Base-by-base conservation (phyloP, 768 basidiomycete genomes). In the Trametes sanguinea region DNA sequence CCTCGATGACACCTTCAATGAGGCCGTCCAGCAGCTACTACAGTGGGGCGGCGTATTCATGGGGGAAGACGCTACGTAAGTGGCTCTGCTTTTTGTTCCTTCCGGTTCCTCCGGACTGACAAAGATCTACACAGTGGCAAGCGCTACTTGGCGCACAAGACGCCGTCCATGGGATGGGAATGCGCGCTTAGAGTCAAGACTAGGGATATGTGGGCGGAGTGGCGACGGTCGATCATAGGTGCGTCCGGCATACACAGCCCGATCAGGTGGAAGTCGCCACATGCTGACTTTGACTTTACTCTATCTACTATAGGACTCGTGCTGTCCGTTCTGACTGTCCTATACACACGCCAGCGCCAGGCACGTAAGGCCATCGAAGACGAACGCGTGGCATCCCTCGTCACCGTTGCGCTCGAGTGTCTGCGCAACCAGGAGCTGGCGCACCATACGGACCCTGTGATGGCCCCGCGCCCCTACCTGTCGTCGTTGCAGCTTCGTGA, bases 401-500 rank as follows among this genome's bases (percentile, higher is more conserved):
- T 93, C 27, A 88, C 89, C 74, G 83, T 87, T 60, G 89, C 88
- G 10, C 83, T 94, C 54, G 88, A 92, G 66, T 85, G 86, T 16
- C 80, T 95, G 72, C 88, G 86, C 69, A 87, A 89, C 67, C 91
- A 94, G 74, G 94, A 94, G 71, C 77, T 89, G 59, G 85, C 86
- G 3, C 85, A 96, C 74, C 85, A 94, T 73, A 84, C 85, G 67
- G 92, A 94, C 72, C 92, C 93, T 13, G 84, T 90, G 65, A 85
- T 80, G 60, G 80, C 84, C 40, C 85, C 92, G 7, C 81, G 85
- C 45, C 85, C 91, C 7, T 93, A 89, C 79, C 74, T 96, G 64
- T 90, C 92, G 11, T 92, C 92, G 29, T 77, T 92, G 53, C 94
- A 95, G 71, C 83, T 97, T 47, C 90, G 95, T 57, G 94, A 97